Conservation (phyloP, 2,329 filamentous ascomycete genomes). For the Rhynchosporium agropyri region DNA sequence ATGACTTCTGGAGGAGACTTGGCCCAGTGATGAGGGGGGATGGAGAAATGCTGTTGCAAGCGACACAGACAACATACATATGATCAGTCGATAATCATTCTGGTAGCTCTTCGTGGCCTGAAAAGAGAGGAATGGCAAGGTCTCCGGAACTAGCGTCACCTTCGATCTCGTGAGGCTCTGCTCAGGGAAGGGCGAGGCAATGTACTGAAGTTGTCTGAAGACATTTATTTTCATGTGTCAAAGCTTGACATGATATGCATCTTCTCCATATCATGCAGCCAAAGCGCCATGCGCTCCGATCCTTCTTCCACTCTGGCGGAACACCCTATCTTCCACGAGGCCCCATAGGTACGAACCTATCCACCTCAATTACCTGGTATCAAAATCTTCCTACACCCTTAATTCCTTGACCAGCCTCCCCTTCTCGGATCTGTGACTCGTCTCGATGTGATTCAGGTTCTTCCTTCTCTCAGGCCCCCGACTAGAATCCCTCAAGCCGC, state of each 20-base stretch:
- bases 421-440: neutral
- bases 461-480: neutral
- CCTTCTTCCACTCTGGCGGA: neutral
- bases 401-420: conserved; percentile 7
- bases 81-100: too few species aligned
- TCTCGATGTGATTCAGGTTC: neutral
- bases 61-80: too few species aligned
- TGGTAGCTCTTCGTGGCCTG: too few species aligned
- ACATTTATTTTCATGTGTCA: too few species aligned
- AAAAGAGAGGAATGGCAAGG: too few species aligned
- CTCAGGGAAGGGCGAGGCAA: too few species aligned
- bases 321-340: neutral
- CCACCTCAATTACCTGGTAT: neutral
- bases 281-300: neutral
- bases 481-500: conserved; percentile 33
- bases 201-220: too few species aligned
- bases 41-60: too few species aligned
- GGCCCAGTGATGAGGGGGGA: too few species aligned
- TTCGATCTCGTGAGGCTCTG: too few species aligned
- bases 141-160: too few species aligned
- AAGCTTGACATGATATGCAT: neutral
- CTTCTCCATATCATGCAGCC: neutral
- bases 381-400: neutral
- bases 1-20: too few species aligned
- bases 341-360: neutral